Percentiles rank a stretch among this genome's conserved stretches.
Evolutionary conservation across 768 basidiomycete genomes (phyloP).

Genomic region (Botryobasidium botryosum): DNA sequence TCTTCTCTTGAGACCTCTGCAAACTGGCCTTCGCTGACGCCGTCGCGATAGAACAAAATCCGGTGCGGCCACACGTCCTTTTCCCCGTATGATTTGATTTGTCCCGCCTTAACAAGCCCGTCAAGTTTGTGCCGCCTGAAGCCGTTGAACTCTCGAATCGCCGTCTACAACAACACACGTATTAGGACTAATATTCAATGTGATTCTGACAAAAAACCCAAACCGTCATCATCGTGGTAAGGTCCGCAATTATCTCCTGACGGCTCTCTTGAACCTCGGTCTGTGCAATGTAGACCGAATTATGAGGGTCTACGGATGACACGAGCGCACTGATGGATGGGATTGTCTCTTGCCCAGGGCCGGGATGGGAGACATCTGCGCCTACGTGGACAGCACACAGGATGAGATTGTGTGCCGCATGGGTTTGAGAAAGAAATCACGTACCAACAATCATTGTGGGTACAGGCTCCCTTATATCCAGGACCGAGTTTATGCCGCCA

Average conservation of each 20-base stretch:
- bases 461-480: too few species aligned
- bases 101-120: too few species aligned
- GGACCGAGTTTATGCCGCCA: conserved; percentile 67
- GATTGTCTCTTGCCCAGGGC: conserved; percentile 58
- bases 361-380: conserved; percentile 71
- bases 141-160: too few species aligned
- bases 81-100: too few species aligned
- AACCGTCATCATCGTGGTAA: conserved; percentile 47
- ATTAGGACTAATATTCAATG: too few species aligned
- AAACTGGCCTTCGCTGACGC: conserved; percentile 12
- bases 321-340: conserved; percentile 74
- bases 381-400: conserved; percentile 74
- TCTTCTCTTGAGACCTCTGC: conserved; percentile 2
- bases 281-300: conserved; percentile 49
- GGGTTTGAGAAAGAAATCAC: conserved; percentile 46
- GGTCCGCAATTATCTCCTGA: conserved; percentile 60
- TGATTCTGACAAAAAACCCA: too few species aligned
- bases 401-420: conserved; percentile 47
- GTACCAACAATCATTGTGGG: too few species aligned
- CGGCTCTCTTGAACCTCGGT: conserved; percentile 49
- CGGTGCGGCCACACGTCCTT: too few species aligned
- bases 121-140: too few species aligned
- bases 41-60: conserved; percentile 9
- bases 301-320: conserved; percentile 58
- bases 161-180: too few species aligned